phyloP scores from a whole-genome alignment of 179 eudicot species.

The Actinidia arguta region DNA sequence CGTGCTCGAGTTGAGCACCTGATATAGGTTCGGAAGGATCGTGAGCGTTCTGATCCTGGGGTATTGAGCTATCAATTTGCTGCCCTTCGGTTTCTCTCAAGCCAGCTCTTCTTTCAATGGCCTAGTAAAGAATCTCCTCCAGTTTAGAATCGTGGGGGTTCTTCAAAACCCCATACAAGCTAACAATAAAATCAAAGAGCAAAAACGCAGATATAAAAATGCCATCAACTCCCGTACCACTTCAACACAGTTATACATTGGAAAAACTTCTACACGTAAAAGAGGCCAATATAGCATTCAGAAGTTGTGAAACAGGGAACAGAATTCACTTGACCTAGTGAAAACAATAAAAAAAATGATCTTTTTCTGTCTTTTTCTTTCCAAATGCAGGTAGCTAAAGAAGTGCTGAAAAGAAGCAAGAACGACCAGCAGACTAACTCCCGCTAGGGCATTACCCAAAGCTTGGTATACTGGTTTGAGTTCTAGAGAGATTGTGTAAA shows the following conservation, averaged over 20 bases:
- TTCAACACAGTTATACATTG: neutral
- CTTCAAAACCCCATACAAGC: neutral
- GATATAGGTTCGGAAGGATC: slow-evolving; percentile 31
- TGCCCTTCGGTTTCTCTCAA: slow-evolving; percentile 41
- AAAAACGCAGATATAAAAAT: neutral
- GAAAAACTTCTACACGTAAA: neutral
- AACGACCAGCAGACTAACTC: neutral
- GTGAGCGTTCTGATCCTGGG: slow-evolving; percentile 26
- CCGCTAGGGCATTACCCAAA: neutral
- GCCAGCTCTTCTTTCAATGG: slow-evolving; percentile 78
- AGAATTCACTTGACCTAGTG: too few relatives aligned
- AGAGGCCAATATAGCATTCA: neutral
- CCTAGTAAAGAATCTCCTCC: slow-evolving; percentile 35
- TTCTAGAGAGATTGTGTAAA: neutral
- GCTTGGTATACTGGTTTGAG: neutral
- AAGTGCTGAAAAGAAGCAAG: neutral
- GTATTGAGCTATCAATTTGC: slow-evolving; percentile 33
- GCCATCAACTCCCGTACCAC: neutral
- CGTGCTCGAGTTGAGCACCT: slow-evolving; percentile 53
- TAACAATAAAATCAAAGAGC: neutral
- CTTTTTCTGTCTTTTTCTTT: neutral
- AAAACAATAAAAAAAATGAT: neutral
- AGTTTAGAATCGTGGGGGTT: neutral
- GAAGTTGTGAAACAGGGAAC: too few relatives aligned
- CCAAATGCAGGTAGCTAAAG: neutral